phyloP scores from a whole-genome alignment of 2,329 filamentous ascomycete genomes.

The Aspergillus tamarii region DNA sequence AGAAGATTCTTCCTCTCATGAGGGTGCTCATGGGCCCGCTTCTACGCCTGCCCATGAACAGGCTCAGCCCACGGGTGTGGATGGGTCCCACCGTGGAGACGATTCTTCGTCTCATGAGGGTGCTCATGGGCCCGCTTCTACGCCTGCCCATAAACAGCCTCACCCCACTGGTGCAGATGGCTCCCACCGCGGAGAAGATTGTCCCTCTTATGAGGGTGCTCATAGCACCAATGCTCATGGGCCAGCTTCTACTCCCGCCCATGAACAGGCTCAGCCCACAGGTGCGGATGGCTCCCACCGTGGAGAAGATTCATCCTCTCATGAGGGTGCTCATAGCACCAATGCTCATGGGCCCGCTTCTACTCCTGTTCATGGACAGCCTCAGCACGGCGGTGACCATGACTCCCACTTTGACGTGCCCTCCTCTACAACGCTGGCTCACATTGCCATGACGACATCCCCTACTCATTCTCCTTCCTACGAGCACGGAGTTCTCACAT shows the following conservation, averaged over 20 bases:
- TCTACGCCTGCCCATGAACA: too few species aligned
- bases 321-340: too few species aligned
- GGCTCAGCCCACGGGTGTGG: background rate
- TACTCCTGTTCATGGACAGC: background rate
- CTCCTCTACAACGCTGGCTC: background rate
- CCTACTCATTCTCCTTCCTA: background rate
- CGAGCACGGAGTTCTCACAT: slow-evolving; percentile 1
- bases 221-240: too few species aligned
- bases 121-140: background rate
- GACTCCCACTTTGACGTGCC: background rate
- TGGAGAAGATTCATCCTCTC: background rate
- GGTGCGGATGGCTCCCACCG: background rate
- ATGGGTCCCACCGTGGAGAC: background rate
- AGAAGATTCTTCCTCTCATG: background rate
- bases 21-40: too few species aligned
- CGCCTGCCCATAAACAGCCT: background rate
- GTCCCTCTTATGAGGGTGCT: background rate
- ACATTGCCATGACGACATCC: background rate
- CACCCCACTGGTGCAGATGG: background rate
- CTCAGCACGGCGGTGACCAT: background rate
- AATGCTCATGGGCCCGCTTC: background rate
- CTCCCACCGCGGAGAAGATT: background rate
- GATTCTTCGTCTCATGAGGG: background rate
- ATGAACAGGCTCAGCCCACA: background rate
- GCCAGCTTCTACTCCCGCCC: too few species aligned